Conservation (phyloP, 306 rosid genomes). For the Corylus heterophylla region DNA sequence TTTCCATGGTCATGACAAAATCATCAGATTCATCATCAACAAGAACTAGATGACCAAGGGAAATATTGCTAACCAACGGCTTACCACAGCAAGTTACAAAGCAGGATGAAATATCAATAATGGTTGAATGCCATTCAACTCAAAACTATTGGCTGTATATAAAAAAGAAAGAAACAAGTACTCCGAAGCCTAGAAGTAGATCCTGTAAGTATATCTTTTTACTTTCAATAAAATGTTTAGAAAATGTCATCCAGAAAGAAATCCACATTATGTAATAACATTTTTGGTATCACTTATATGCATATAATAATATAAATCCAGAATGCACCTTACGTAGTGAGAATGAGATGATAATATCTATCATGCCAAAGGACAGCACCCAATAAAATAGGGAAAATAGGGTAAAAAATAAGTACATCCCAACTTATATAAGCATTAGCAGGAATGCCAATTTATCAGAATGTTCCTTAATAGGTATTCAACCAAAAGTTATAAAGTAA, state of each 20-base stretch:
- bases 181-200: background rate
- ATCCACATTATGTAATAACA: background rate
- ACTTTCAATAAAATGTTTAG: background rate
- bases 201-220: background rate
- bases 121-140: background rate
- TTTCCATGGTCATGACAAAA: background rate
- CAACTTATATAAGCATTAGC: constrained; percentile 4
- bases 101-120: background rate
- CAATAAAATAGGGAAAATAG: constrained; percentile 1
- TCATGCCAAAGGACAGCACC: background rate
- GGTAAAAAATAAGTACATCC: background rate
- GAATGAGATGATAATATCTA: background rate
- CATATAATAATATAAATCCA: background rate
- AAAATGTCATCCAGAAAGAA: background rate
- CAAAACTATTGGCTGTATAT: background rate
- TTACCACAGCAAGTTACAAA: background rate
- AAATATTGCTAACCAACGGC: background rate
- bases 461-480: constrained; percentile 18
- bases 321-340: background rate
- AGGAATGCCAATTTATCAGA: background rate
- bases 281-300: background rate
- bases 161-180: background rate
- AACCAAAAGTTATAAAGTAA: background rate
- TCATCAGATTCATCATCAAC: background rate
- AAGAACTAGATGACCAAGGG: background rate